Evolutionary conservation across 2,329 filamentous ascomycete genomes (phyloP).

Genomic region (Clonostachys solani): DNA sequence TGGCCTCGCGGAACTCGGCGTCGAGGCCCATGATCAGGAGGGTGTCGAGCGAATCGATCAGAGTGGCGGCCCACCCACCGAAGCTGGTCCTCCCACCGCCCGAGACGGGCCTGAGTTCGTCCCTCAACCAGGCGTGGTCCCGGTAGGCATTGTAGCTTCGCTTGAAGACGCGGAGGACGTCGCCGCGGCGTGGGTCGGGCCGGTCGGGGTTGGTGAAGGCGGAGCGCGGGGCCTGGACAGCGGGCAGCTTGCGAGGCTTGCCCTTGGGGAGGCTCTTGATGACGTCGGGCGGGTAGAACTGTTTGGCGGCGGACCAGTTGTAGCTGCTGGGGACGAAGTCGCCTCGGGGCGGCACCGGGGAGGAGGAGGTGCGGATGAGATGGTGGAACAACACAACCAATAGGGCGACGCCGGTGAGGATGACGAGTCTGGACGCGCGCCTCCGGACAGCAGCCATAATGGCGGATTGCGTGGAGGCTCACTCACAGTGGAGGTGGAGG

Average conservation of each 20-base stretch:
- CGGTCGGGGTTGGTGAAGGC: slow-evolving; percentile 1
- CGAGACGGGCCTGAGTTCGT: slow-evolving; percentile 45
- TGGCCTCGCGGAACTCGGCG: slow-evolving; percentile 51
- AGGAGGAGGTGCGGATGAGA: background rate
- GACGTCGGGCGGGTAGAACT: slow-evolving; percentile 3
- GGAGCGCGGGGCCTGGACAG: slow-evolving; percentile 4
- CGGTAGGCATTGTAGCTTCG: slow-evolving; percentile 44
- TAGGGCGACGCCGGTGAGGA: slow-evolving; percentile 1
- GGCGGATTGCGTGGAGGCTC: background rate
- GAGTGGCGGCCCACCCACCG: slow-evolving; percentile 52
- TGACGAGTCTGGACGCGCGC: background rate
- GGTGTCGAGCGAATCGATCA: slow-evolving; percentile 58
- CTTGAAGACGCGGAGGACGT: slow-evolving; percentile 5
- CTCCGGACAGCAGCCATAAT: background rate
- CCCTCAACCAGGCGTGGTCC: slow-evolving; percentile 43
- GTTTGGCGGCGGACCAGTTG: slow-evolving; percentile 3
- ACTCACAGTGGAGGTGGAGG: no score
- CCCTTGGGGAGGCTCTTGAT: slow-evolving; percentile 6
- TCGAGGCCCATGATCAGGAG: slow-evolving; percentile 58
- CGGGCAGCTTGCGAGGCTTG: background rate
- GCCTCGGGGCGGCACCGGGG: no score
- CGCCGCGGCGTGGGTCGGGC: slow-evolving; percentile 5
- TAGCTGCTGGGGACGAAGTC: slow-evolving; percentile 1
- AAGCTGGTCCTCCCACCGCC: slow-evolving; percentile 41
- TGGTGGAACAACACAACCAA: slow-evolving; percentile 1